phyloP scores from a whole-genome alignment of 805 yeast genomes.

The Candida qinlingensis region DNA sequence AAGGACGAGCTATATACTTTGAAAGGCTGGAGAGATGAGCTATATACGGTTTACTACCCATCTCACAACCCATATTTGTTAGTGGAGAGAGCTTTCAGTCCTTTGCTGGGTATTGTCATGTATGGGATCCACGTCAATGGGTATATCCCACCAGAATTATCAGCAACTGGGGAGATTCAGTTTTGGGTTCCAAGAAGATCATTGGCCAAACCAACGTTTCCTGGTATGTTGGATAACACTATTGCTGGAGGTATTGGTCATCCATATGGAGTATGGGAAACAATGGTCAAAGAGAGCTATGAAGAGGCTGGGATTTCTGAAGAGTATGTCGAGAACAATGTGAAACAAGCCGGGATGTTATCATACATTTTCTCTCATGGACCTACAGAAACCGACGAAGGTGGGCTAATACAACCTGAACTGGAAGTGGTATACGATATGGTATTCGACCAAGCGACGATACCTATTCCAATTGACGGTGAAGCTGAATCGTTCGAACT shows the following conservation, averaged over 20 bases:
- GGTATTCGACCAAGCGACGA: conserved; percentile 35
- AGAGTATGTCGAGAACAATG: conserved; percentile 40
- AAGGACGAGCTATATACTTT: conserved; percentile 33
- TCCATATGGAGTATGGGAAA: conserved; percentile 70
- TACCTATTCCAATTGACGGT: conserved; percentile 61
- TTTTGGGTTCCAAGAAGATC: conserved; percentile 88
- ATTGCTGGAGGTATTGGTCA: conserved; percentile 93
- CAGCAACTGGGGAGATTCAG: conserved; percentile 37
- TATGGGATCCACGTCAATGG: conserved; percentile 91
- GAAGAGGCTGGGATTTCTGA: conserved; percentile 84
- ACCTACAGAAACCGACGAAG: conserved; percentile 32
- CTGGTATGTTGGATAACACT: conserved; percentile 87
- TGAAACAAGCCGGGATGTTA: conserved; percentile 56
- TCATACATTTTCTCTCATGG: conserved; percentile 54
- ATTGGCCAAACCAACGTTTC: conserved; percentile 75
- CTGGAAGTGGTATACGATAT: conserved; percentile 78
- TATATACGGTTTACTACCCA: conserved; percentile 65
- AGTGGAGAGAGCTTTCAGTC: conserved; percentile 78
- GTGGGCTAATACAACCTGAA: conserved; percentile 80
- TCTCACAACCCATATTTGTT: conserved; percentile 51
- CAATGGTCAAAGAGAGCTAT: conserved; percentile 76
- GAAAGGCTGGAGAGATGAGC: conserved; percentile 83
- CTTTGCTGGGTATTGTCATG: conserved; percentile 78
- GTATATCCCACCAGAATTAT: conserved; percentile 44
- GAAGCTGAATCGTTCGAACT: conserved; percentile 74